Base-by-base conservation (phyloP, 2,329 filamentous ascomycete genomes). In the Cercospora sesami region DNA sequence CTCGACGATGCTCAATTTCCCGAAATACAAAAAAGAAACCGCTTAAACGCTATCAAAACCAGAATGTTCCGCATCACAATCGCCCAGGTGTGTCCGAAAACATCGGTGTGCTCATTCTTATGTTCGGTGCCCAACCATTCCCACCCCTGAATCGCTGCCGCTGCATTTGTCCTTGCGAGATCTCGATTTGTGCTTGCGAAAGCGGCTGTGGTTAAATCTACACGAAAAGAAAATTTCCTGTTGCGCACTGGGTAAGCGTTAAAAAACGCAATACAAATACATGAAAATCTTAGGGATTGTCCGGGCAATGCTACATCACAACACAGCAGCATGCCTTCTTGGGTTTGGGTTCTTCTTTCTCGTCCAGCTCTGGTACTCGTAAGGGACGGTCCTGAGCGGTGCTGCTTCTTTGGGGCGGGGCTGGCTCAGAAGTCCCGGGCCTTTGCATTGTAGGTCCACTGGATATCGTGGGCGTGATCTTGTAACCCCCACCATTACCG, bases 241-340 rank as follows among this genome's bases (percentile, higher is more conserved):
- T 58, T 7, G 33, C 57, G 57, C 30, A 18, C n/a, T 39, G 16
- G 7, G 57, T 10, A 21, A 36, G 31, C 59, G 9, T 61, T 45
- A 3, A 10, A 36, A 36, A 61, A 26, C 31, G 31, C 33, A 45
- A 61, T 48, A 61, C 23, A 39, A 42, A 39, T 16, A 61, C 59
- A 61, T 39, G 59, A 23, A 26, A 42, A 39, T 28, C 23, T 30
- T 42, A 61, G 36, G 18, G 18, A 28, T 6, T 26, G 36, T 48
- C 23, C 23, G 4, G 58, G n/a, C 26, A 23, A 16, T 33, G 61
- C 61, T 83, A 93, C 91, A 93, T 93, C 73, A 94, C 86, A 69
- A 92, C 83, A 79, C 91, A 93, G 79, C 91, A 93, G 67, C 87
- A 88, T 73, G 90, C 86, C 71, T 84, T 86, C 74, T 87, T 84